A percentile compares a stretch with the other conserved stretches of the same genome.
Conservation (phyloP, 441 rosid species). For the Euphorbia corollata region DNA sequence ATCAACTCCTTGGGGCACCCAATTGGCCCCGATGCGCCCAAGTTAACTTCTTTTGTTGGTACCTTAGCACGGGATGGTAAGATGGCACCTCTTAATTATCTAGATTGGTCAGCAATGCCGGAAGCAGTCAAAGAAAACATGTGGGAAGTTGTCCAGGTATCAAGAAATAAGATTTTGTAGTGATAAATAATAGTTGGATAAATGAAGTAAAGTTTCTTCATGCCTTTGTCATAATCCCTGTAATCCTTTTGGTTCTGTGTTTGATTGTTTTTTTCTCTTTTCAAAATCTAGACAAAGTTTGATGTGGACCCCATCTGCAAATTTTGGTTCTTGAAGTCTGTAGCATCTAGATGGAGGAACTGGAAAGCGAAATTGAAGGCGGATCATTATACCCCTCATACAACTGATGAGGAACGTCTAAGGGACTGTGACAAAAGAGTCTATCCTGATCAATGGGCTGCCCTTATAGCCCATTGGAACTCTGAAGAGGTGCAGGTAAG, state of each 20-base stretch:
- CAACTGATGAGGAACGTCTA: slow-evolving; percentile 35
- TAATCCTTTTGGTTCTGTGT: neutral
- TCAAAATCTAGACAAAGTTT: slow-evolving; percentile 27
- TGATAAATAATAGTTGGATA: neutral
- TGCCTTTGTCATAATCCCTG: neutral
- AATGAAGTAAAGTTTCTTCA: neutral
- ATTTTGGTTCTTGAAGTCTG: slow-evolving; percentile 33
- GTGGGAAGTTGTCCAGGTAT: slow-evolving; percentile 35
- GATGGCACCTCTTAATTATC: slow-evolving; percentile 31
- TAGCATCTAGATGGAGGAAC: slow-evolving; percentile 34
- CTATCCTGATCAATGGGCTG: slow-evolving; percentile 38
- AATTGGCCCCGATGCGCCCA: slow-evolving; percentile 31
- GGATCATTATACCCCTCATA: slow-evolving; percentile 25
- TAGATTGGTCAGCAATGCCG: slow-evolving; percentile 29
- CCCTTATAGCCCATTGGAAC: slow-evolving; percentile 35
- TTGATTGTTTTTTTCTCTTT: neutral
- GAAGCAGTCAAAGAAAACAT: slow-evolving; percentile 28
- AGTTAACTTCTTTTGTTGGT: slow-evolving; percentile 32
- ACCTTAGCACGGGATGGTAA: slow-evolving; percentile 35
- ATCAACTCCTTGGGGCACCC: slow-evolving; percentile 34
- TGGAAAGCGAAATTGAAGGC: slow-evolving; percentile 36
- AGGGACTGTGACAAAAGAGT: slow-evolving; percentile 30
- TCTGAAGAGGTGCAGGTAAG: slow-evolving; percentile 31
- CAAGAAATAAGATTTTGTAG: neutral
- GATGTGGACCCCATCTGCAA: slow-evolving; percentile 30